A percentile compares a stretch with the other conserved stretches of the same genome.
These are phyloP conservation scores for Cercospora canescens DNA, from an alignment of 2,329 filamentous ascomycete genomes.

Conservation along the genomic window DNA sequence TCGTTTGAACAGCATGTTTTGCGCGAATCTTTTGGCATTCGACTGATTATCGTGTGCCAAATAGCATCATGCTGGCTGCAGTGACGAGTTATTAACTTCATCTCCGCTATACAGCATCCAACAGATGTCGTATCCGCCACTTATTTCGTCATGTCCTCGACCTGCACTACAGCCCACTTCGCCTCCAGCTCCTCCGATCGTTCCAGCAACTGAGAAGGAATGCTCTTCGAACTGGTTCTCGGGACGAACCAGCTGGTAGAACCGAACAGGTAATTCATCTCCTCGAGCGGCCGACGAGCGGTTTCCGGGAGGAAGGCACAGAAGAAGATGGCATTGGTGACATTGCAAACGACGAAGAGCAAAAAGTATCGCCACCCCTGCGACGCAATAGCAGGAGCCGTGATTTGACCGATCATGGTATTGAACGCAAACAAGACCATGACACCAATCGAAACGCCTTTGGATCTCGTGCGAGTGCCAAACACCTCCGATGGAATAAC, in stretches of 20 bases:
- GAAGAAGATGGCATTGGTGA: constrained; percentile 68
- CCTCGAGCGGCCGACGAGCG: constrained; percentile 62
- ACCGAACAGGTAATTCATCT: constrained; percentile 64
- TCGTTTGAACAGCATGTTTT: too few species aligned
- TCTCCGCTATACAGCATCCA: neutral
- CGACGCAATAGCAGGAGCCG: constrained; percentile 58
- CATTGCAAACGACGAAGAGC: constrained; percentile 68
- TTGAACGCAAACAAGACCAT: constrained; percentile 73
- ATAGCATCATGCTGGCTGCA: too few species aligned
- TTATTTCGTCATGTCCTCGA: neutral
- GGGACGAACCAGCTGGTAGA: neutral
- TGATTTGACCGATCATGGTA: constrained; percentile 72
- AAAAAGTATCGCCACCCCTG: constrained; percentile 61
- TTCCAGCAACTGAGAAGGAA: neutral
- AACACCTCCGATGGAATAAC: constrained; percentile 52
- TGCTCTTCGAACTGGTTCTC: neutral
- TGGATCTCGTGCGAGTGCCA: constrained; percentile 68
- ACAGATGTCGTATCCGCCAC: neutral
- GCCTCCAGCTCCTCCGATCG: neutral
- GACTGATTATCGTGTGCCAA: too few species aligned
- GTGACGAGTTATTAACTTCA: too few species aligned
- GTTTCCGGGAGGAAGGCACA: constrained; percentile 65
- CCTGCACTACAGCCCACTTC: neutral
- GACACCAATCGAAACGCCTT: constrained; percentile 73
- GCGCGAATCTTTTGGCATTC: too few species aligned